Percentiles rank a stretch among this genome's conserved stretches.
Conservation (phyloP, 345 rosid species). For the Salix exigua region DNA sequence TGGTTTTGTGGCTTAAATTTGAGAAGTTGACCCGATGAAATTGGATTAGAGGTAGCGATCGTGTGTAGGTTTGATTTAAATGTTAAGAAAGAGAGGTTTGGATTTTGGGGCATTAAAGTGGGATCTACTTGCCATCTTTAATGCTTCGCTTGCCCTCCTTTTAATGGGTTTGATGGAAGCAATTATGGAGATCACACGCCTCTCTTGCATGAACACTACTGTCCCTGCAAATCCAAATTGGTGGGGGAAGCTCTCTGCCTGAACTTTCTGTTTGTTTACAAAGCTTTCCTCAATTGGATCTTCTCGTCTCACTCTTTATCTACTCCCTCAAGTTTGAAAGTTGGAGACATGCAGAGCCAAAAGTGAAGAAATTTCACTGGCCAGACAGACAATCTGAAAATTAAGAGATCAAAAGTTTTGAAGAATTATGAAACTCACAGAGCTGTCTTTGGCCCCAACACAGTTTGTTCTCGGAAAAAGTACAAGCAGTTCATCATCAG, state of each 20-base stretch:
- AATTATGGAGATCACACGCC: conserved; percentile 37
- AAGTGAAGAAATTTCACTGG: too few relatives aligned
- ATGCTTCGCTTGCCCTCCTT: conserved; percentile 48
- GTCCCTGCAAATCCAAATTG: not conserved
- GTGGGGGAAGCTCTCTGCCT: not conserved
- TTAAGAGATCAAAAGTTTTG: not conserved
- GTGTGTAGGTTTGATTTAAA: conserved; percentile 34
- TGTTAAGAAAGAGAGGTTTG: conserved; percentile 14
- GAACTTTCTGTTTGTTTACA: not conserved
- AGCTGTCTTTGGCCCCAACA: conserved; percentile 40
- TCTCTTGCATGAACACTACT: conserved; percentile 19
- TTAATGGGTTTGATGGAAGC: conserved; percentile 39
- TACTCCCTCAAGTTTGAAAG: not conserved
- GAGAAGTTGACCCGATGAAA: not conserved
- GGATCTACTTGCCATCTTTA: conserved; percentile 42
- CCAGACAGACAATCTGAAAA: not conserved
- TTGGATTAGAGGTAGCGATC: conserved; percentile 10
- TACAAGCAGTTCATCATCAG: conserved; percentile 27
- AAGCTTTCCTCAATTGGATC: not conserved
- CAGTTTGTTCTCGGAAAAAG: conserved; percentile 10
- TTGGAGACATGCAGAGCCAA: not conserved
- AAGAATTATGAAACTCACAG: conserved; percentile 37
- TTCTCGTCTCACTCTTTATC: not conserved
- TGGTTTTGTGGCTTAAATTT: not conserved
- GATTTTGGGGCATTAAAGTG: conserved; percentile 42